Conservation (phyloP, 2,329 filamentous ascomycete species). For the Anisogramma anomala region DNA sequence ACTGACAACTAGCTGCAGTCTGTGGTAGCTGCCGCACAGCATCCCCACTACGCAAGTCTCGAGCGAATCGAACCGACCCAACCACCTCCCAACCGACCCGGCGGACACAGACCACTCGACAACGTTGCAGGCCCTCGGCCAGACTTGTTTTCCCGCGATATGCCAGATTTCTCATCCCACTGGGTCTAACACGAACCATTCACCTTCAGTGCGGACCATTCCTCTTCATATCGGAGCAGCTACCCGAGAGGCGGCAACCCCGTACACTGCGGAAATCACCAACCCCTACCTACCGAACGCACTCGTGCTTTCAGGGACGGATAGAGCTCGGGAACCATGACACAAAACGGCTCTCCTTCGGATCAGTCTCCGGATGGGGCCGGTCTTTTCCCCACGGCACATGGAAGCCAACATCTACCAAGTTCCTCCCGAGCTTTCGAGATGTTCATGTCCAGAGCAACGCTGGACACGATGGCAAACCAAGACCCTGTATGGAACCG, state of each 20-base stretch:
- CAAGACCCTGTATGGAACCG: constrained; percentile 15
- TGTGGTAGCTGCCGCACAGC: neutral
- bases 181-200: neutral
- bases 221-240: neutral
- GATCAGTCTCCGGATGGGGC: constrained; percentile 17
- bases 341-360: constrained; percentile 20
- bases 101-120: neutral
- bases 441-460: constrained; percentile 27
- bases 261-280: constrained; percentile 43
- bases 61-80: neutral
- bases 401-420: constrained; percentile 25
- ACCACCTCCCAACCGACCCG: neutral
- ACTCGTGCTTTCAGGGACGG: neutral
- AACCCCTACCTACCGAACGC: constrained; percentile 25
- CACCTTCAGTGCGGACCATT: neutral
- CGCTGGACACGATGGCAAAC: constrained; percentile 17
- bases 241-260: constrained; percentile 29
- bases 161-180: neutral
- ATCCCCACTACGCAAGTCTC: too few relatives aligned
- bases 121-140: too few relatives aligned
- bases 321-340: constrained; percentile 8
- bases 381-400: constrained; percentile 19
- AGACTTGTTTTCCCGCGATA: neutral
- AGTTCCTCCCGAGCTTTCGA: constrained; percentile 43
- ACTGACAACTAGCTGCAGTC: neutral